A percentile compares a stretch with the other conserved stretches of the same genome.
phyloP scores from a whole-genome alignment of 2,329 filamentous ascomycete species.

The Aureobasidium mangrovei region DNA sequence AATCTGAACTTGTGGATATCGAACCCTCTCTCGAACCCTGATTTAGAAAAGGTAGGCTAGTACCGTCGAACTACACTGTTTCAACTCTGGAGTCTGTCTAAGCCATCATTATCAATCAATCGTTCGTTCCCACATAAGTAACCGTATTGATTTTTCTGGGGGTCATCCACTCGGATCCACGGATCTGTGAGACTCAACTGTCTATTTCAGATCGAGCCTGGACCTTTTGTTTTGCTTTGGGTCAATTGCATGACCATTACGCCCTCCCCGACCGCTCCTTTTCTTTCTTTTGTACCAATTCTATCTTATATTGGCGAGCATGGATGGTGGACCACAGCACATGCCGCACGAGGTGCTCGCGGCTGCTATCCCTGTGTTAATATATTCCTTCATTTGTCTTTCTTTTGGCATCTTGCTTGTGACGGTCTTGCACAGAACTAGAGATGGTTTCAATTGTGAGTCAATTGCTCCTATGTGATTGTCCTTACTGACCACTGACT shows the following conservation, averaged over 20 bases:
- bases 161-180: not conserved
- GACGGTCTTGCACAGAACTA: conserved; percentile 11
- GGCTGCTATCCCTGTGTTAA: conserved; percentile 16
- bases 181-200: not conserved
- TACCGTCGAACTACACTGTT: not conserved
- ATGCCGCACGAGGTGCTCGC: conserved; percentile 10
- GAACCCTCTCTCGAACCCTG: not conserved
- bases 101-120: not conserved
- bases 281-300: not conserved
- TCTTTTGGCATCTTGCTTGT: conserved; percentile 14
- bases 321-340: not conserved
- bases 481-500: not conserved
- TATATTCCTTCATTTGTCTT: conserved; percentile 17
- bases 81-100: not conserved
- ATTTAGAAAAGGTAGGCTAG: not conserved
- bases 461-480: not conserved
- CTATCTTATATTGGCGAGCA: not conserved
- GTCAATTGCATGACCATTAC: not conserved
- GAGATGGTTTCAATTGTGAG: conserved; percentile 18
- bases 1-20: not conserved
- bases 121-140: not conserved
- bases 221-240: not conserved
- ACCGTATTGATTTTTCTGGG: not conserved
- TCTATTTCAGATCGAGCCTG: not conserved
- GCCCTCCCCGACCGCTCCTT: not conserved